These are phyloP conservation scores for Ceratocystis eucalypticola DNA, from an alignment of 2,329 filamentous ascomycete genomes.

Conservation along the genomic window DNA sequence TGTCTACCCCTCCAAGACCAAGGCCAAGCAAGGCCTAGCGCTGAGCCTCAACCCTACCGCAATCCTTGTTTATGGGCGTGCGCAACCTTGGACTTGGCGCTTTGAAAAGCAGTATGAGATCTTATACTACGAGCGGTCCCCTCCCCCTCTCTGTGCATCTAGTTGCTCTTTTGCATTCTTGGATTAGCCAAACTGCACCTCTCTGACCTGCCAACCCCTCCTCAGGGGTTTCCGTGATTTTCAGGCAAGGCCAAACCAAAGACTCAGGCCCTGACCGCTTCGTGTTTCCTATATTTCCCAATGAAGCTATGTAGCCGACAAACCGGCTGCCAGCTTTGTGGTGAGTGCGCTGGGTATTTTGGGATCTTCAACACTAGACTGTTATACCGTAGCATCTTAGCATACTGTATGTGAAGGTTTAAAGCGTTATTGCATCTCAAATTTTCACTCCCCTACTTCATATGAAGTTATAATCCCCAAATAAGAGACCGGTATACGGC, in stretches of 20 bases:
- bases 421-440: background rate
- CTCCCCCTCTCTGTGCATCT: background rate
- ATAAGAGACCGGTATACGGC: background rate
- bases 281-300: background rate
- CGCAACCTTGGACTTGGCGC: conserved; percentile 11
- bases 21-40: background rate
- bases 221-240: conserved; percentile 4
- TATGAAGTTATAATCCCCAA: too few relatives aligned
- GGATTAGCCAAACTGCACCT: too few relatives aligned
- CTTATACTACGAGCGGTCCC: background rate
- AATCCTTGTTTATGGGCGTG: conserved; percentile 3
- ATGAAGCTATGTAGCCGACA: background rate
- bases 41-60: conserved; percentile 13
- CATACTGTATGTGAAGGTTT: background rate
- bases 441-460: background rate
- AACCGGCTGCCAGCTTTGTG: background rate
- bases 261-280: background rate
- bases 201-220: background rate
- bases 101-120: background rate
- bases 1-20: background rate
- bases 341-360: background rate
- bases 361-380: background rate
- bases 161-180: background rate
- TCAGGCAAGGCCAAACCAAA: background rate
- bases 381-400: background rate